Evolutionary conservation across 129 eudicot species (phyloP), one percentile per base, ranked within the genome.

Genomic region (Helichrysum umbraculigerum): DNA sequence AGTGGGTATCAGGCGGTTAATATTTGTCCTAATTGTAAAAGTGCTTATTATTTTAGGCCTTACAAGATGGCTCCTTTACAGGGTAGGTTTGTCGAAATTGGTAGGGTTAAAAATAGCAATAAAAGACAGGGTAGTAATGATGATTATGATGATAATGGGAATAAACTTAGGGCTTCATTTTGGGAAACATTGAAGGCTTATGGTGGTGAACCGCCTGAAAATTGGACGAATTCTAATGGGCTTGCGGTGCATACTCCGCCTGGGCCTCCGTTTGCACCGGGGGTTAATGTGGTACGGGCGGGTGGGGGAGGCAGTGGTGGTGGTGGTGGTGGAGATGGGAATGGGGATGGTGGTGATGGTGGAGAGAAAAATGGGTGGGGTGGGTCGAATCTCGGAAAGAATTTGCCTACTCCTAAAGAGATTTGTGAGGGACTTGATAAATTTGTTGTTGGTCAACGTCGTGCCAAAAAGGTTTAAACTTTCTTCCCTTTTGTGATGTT

Each of bases 371-470:
- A 64, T 54, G 87, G 87, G 68, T 93, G 93, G 96, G 98, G 98
- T 35, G 98, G 98, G 21, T 85, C 97, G 11, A 88, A 87, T 81
- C 74, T 93, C 75, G 98, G 98, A 14, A 85, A 86, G 76, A 86
- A 82, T 75, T 87, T 93, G 71, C 98, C 98, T 17, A 93, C 98
- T 1, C 98, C 98, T 11, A 93, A 93, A 79, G 98, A 91, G 88
- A 93, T 93, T 39, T 90, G 97, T 77, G 82, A 84, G 85, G 93
- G 97, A 11, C 88, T 93, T 19, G 97, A 93, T 78, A 88, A 93
- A 77, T 93, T 91, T 79, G 98, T 93, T 28, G 88, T 93, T 16
- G 98, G 98, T 42, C 98, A 93, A 79, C 85, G 81, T 1, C 89
- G 88, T 22, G 97, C 98, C 22, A 94, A 94, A 88, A 94, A 94